phyloP scores from a whole-genome alignment of 2,329 filamentous ascomycete species.

The Berkeleyomyces rouxiae region DNA sequence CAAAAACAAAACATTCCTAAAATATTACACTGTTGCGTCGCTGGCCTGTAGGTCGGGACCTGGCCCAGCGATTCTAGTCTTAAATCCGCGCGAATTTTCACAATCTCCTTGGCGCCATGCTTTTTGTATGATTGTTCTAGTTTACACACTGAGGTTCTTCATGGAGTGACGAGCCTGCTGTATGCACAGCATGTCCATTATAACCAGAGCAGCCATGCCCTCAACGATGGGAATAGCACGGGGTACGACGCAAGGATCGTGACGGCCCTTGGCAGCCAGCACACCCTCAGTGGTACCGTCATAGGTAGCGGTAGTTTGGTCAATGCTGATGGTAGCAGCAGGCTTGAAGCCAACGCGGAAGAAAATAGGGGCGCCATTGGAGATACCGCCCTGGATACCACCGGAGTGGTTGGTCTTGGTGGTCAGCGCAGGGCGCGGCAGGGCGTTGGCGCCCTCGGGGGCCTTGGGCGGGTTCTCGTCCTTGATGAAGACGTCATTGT shows the following conservation, averaged over 20 bases:
- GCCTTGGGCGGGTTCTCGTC: conserved; percentile 23
- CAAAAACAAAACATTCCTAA: background rate
- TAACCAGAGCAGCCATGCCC: conserved; percentile 72
- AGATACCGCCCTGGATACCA: conserved; percentile 88
- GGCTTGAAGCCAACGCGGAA: conserved; percentile 94
- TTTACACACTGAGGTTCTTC: conserved; percentile 13
- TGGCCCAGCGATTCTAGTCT: background rate
- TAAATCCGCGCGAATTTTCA: background rate
- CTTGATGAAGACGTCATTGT: conserved; percentile 73
- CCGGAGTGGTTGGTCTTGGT: conserved; percentile 93
- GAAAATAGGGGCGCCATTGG: conserved; percentile 84
- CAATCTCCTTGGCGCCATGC: background rate
- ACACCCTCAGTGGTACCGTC: conserved; percentile 53
- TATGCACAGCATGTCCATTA: conserved; percentile 75
- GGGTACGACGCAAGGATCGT: conserved; percentile 86
- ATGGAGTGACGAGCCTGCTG: conserved; percentile 45
- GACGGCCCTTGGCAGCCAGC: conserved; percentile 79
- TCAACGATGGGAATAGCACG: conserved; percentile 79
- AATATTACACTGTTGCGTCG: background rate
- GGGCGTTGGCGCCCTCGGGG: conserved; percentile 27
- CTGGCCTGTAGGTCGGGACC: background rate
- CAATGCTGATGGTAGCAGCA: conserved; percentile 79
- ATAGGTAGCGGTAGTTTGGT: conserved; percentile 70
- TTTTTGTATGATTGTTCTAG: background rate
- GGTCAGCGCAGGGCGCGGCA: conserved; percentile 42